Evolutionary conservation across 148 eudicot species (phyloP), one percentile per base, ranked within the genome.

Genomic region (Vaccinium darrowii): DNA sequence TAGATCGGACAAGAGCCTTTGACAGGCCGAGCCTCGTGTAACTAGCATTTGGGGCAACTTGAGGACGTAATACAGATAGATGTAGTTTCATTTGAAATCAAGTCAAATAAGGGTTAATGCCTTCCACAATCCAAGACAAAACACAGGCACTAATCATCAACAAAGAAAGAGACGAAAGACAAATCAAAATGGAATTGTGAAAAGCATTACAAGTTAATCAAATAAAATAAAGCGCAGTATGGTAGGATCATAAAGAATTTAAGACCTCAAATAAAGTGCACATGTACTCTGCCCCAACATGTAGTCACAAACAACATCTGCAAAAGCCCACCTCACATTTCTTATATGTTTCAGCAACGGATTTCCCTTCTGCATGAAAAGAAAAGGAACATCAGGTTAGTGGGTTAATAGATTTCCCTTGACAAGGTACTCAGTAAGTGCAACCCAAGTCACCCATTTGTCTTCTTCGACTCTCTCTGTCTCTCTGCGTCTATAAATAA

Each of bases 331-430:
- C 88, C 93, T 92, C 75, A 93, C 98, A 81, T 96, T 96, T 88
- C 99, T 92, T 88, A 94, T 92, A 92, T 96, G 94, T 84, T 96
- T 96, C 57, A 96, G 94, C 87, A 96, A 85, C 62, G 99, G 98
- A 86, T 94, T 94, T 75, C 99, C 99, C 86, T 94, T 96, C 98
- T 96, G 93, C 89, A 92, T 79, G n/a, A 85, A 72, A 83, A 85
- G 67, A 69, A 74, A 75, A 76, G 84, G 47, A 73, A 7, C 18
- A 79, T 57, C 3, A 18, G 82, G 36, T 56, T 58, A 57, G 16
- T 4, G 50, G 47, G 13, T 18, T 6, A 58, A 80, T 50, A 78
- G 19, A 27, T 6, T 9, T 39, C n/a, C 53, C 39, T 53, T 25
- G 43, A 53, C n/a, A 53, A 12, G 30, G 39, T 36, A 27, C 62